Evolutionary conservation across 805 yeast species (phyloP), one percentile per base, ranked within the genome.

Genomic region (Ogataea wickerhamii): DNA sequence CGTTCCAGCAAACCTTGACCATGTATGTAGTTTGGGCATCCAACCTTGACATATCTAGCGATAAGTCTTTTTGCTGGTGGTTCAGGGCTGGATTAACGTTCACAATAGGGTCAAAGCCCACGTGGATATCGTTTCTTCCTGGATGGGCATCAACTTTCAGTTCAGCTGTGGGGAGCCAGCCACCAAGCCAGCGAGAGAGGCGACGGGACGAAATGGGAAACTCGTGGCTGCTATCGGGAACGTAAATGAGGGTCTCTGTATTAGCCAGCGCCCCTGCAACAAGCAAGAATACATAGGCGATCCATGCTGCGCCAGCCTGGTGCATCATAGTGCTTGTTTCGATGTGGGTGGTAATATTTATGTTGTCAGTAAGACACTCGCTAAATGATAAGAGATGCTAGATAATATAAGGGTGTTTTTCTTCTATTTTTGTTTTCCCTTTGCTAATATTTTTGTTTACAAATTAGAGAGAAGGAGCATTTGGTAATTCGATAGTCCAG

Each of bases 1-100:
- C 59, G 23, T 50, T 31, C 61, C 61, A 57, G 37, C 57, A 49
- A 4, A 53, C 42, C 28, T 45, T 48, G 17, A 45, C 30, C 14
- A 30, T 27, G 32, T 43, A 41, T 4, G 32, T 17, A 6, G 23
- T 4, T 17, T 7, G n/a, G 2, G 25, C 12, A 4, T 13, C 17
- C n/a, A 38, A 34, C 5, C 23, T 14, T 6, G 44, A 38, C 27
- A 44, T 22, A 27, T 29, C 34, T 4, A 47, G 21, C 1, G 27
- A 27, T 5, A 36, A 13, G 22, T 31, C 28, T 21, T 34, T 22
- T 3, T 20, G n/a, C 36, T 51, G 49, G 18, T 18, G n/a, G 37
- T 48, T 40, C 11, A 33, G 5, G n/a, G 20, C 29, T 2, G 52
- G 55, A 5, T 34, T 20, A 2, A 26, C 31, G 14, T 25, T 19